Percentiles rank a stretch among this genome's conserved stretches.
These are phyloP conservation scores for Ulvella scutata DNA, from an alignment of 139 green algal genomes.

Conservation along the genomic window DNA sequence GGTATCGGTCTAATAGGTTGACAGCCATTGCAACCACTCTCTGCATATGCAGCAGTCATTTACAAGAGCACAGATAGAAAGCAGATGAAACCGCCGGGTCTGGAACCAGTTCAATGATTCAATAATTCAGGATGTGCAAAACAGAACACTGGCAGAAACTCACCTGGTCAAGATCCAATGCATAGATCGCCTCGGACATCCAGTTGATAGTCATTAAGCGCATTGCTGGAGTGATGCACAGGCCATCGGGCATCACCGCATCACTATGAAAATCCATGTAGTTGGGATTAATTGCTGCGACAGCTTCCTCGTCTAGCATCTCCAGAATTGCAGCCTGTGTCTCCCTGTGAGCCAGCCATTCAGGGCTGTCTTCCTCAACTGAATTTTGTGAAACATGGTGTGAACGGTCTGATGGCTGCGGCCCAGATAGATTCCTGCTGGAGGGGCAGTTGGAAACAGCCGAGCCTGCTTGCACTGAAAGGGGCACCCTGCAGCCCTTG, in stretches of 20 bases:
- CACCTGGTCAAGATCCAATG: neutral
- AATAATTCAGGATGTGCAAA: neutral
- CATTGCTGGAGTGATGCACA: neutral
- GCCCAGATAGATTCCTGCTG: neutral
- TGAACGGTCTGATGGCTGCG: neutral
- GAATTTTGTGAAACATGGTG: neutral
- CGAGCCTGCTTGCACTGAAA: neutral
- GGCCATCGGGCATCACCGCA: neutral
- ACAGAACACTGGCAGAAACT: neutral
- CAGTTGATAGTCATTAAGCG: neutral
- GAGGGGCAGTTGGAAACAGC: neutral
- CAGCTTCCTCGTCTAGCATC: neutral
- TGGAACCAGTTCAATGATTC: too few relatives aligned
- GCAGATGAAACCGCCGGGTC: too few relatives aligned
- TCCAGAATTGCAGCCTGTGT: neutral
- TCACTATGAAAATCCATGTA: conserved; percentile 4
- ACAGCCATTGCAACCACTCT: conserved; percentile 1
- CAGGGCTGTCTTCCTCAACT: neutral
- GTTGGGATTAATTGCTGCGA: neutral
- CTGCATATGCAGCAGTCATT: neutral
- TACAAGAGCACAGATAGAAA: neutral
- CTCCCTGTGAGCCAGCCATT: neutral
- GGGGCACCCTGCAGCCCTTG: too few relatives aligned
- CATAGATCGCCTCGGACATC: neutral
- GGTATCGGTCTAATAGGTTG: neutral